phyloP scores from a whole-genome alignment of 345 rosid species.

The Adansonia digitata region DNA sequence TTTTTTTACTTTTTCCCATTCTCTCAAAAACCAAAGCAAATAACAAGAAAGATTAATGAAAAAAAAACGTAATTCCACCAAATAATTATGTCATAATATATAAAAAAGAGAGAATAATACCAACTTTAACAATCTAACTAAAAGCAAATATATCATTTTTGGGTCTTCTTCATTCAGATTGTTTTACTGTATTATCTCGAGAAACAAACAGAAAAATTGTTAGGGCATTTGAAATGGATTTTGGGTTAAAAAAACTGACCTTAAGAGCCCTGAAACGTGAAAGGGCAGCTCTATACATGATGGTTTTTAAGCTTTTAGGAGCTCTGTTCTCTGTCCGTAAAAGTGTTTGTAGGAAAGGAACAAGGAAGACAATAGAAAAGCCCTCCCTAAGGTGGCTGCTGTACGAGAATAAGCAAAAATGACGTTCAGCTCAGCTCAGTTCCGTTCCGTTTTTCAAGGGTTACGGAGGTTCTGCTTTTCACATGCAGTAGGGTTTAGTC shows the following conservation, averaged over 20 bases:
- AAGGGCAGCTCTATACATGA: conserved; percentile 54
- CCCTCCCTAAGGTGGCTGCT: neutral
- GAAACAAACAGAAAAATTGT: neutral
- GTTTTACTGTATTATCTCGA: neutral
- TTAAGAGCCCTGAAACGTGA: conserved; percentile 49
- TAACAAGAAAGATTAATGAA: neutral
- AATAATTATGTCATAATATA: too few species aligned
- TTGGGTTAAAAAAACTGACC: conserved; percentile 26
- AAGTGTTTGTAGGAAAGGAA: neutral
- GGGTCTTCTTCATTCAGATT: neutral
- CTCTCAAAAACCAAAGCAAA: neutral
- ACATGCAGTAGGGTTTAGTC: neutral
- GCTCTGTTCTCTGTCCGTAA: neutral
- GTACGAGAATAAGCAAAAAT: neutral
- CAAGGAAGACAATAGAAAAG: neutral
- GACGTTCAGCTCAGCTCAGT: neutral
- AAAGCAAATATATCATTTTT: neutral
- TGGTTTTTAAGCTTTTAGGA: neutral
- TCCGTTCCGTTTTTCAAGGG: neutral
- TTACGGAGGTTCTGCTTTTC: neutral
- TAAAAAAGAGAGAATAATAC: neutral
- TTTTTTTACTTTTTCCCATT: neutral
- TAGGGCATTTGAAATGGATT: neutral
- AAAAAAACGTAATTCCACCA: neutral
- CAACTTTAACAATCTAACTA: neutral